These are phyloP conservation scores for Syncephalastrum monosporum DNA, from an alignment of 371 early-diverging fungal genomes.

Conservation along the genomic window DNA sequence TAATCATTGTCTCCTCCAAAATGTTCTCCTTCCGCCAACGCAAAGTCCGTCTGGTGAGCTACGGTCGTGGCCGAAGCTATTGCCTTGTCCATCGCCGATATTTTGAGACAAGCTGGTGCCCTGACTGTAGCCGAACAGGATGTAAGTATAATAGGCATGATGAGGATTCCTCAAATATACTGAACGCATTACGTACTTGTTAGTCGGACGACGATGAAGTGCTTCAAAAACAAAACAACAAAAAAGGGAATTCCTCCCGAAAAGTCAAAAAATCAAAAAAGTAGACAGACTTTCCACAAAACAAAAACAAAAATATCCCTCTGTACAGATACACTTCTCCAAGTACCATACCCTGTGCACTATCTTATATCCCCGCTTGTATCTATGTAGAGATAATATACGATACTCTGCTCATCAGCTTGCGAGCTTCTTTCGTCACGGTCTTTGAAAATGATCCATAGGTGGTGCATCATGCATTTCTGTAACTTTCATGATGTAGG, in stretches of 20 bases:
- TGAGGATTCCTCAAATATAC: background rate
- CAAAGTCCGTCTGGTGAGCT: conserved; percentile 12
- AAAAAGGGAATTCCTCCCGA: background rate
- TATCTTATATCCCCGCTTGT: background rate
- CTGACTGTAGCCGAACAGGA: conserved; percentile 36
- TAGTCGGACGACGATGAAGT: background rate
- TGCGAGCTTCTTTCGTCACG: too few species aligned
- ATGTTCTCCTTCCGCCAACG: too few species aligned
- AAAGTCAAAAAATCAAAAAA: conserved; percentile 2
- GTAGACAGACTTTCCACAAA: background rate
- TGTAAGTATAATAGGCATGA: conserved; percentile 16
- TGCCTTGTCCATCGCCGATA: conserved; percentile 42
- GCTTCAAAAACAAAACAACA: conserved; percentile 1
- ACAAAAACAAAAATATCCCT: background rate
- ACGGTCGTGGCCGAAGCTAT: conserved; percentile 38
- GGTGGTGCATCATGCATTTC: too few species aligned
- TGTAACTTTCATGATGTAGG: too few species aligned
- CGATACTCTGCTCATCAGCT: too few species aligned
- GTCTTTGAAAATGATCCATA: too few species aligned
- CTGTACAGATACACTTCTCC: too few species aligned
- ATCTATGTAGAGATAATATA: too few species aligned
- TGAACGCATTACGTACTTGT: background rate
- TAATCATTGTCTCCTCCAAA: too few species aligned
- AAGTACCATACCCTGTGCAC: conserved; percentile 1
- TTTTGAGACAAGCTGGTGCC: conserved; percentile 48